Evolutionary conservation across 495 filamentous ascomycete genomes (phyloP), one percentile per base, ranked within the genome.

Genomic region (Aspergillus conjunctus): DNA sequence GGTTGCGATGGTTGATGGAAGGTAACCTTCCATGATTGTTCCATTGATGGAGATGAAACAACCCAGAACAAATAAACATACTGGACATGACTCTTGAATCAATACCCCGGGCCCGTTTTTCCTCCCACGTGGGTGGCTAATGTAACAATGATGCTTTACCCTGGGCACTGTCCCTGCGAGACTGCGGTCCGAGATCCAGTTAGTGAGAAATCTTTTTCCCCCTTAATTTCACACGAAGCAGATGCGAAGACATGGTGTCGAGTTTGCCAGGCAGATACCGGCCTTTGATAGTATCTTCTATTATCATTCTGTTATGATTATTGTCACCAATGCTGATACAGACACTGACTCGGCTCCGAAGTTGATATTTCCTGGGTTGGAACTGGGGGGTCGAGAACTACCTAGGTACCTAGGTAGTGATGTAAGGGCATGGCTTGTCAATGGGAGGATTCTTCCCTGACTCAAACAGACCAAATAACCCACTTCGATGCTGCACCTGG

Each of bases 71-170:
- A 41, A 18, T 3, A 37, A 26, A 4, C 21, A 21, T 12, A 39
- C 5, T 46, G 6, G 39, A 22, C 54, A n/a, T n/a, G 11, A 31
- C 9, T 32, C 6, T 54, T 41, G 33, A 14, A 44, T 43, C 34
- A 48, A 55, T 61, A 1, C 48, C 50, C 63, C 54, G 51, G 44
- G 45, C 58, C 63, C 54, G 34, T 51, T n/a, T 58, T 54, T 32
- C 30, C 32, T 59, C 43, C 63, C 63, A 65, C 63, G 63, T 65
- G 62, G 62, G 54, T 57, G 30, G 44, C 17, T 48, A 21, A 46
- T 46, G 43, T 46, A 46, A 48, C 44, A 11, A 48, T 20, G 18
- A 48, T 11, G 15, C 9, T 11, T 12, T 11, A 8, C 4, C 3
- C 37, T n/a, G 37, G 37, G 37, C 37, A 41, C 37, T 41, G 11